Evolutionary conservation across 2,329 filamentous ascomycete genomes (phyloP).

Genomic region (Hypomyces rosellus): DNA sequence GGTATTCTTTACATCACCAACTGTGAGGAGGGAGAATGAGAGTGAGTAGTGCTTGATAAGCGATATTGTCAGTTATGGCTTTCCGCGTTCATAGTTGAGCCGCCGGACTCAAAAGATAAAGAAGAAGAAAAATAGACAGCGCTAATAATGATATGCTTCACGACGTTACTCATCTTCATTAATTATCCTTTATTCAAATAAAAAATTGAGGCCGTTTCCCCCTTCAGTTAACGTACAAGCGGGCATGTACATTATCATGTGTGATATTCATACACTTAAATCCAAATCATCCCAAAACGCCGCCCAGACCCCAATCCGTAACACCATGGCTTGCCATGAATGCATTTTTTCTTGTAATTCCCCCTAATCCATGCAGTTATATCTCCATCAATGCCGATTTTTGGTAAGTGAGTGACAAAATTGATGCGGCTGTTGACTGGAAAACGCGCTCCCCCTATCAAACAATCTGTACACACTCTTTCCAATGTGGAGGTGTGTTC

Average conservation of each 20-base stretch:
- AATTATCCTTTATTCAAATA: neutral
- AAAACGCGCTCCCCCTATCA: neutral
- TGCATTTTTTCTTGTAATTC: too few relatives aligned
- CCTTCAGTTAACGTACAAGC: neutral
- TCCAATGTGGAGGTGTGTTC: too few relatives aligned
- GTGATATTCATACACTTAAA: neutral
- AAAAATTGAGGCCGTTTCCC: neutral
- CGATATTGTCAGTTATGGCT: too few relatives aligned
- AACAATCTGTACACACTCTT: slow-evolving; percentile 1
- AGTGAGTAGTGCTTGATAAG: too few relatives aligned
- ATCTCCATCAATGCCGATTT: neutral
- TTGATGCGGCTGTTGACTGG: neutral
- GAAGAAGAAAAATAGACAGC: too few relatives aligned
- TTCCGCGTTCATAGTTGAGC: too few relatives aligned
- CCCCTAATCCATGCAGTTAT: neutral
- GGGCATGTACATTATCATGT: neutral
- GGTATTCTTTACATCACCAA: too few relatives aligned
- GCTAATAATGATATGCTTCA: too few relatives aligned
- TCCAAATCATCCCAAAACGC: neutral
- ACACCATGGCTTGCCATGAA: slow-evolving; percentile 3
- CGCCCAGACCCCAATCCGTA: neutral
- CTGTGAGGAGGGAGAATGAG: too few relatives aligned
- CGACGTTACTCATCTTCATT: too few relatives aligned
- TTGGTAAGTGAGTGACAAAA: slow-evolving; percentile 6
- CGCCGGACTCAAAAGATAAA: too few relatives aligned